These are phyloP conservation scores for Penicillium sp. DNA, from an alignment of 2,329 filamentous ascomycete genomes.

Conservation along the genomic window DNA sequence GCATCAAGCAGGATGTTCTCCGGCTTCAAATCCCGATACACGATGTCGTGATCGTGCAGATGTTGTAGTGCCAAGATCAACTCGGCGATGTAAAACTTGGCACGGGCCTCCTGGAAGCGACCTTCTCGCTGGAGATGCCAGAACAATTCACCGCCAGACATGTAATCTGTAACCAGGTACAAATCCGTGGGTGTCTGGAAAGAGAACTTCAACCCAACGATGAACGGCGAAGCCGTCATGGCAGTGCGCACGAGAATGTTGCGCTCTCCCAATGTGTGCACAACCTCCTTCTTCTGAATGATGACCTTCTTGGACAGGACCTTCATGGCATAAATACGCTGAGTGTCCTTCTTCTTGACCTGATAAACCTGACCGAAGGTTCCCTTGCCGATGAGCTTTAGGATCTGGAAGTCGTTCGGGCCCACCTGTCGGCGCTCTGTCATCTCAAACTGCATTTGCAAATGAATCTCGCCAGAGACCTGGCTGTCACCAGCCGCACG, in stretches of 20 bases:
- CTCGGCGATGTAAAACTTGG: conserved; percentile 99
- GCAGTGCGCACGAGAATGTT: conserved; percentile 97
- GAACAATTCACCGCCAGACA: conserved; percentile 97
- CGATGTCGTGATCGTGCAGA: conserved; percentile 94
- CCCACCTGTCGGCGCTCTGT: conserved; percentile 90
- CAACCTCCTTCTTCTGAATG: conserved; percentile 98
- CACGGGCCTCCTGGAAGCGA: conserved; percentile 88
- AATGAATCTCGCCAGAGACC: conserved; percentile 81
- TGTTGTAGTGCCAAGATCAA: conserved; percentile 94
- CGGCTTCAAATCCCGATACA: conserved; percentile 95
- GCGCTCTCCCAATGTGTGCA: conserved; percentile 92
- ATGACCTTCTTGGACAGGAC: conserved; percentile 99
- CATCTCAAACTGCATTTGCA: conserved; percentile 83
- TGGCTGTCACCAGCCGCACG: conserved; percentile 77
- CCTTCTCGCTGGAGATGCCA: conserved; percentile 99
- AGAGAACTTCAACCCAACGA: conserved; percentile 96
- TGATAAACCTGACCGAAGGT: conserved; percentile 99
- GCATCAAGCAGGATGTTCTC: conserved; percentile 97
- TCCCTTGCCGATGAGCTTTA: conserved; percentile 96
- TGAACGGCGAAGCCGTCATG: conserved; percentile 94
- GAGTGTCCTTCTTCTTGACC: conserved; percentile 94
- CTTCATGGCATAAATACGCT: conserved; percentile 98
- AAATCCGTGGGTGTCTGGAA: conserved; percentile 97
- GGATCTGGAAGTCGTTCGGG: conserved; percentile 91
- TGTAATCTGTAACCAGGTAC: conserved; percentile 98